Conservation (phyloP, 345 rosid species). For the Dipteronia dyeriana region DNA sequence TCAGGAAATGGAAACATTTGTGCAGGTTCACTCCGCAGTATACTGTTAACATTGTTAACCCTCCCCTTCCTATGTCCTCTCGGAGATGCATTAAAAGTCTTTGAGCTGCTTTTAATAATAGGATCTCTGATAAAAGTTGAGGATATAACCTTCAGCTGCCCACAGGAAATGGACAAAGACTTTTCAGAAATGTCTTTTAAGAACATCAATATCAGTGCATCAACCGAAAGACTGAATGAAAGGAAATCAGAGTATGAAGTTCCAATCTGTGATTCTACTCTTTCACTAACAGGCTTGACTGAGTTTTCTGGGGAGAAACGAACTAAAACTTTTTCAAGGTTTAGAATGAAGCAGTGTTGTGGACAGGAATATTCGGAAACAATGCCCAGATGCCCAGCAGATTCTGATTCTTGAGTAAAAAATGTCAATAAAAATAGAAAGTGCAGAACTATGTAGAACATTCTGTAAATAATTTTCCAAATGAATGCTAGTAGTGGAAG, state of each 20-base stretch:
- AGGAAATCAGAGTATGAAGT: constrained; percentile 40
- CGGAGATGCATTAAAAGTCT: constrained; percentile 27
- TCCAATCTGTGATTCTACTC: constrained; percentile 39
- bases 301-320: constrained; percentile 39
- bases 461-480: constrained; percentile 41
- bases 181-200: constrained; percentile 47
- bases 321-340: constrained; percentile 54
- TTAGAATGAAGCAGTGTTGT: constrained; percentile 40
- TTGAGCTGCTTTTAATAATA: constrained; percentile 32
- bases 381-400: constrained; percentile 31
- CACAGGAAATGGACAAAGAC: constrained; percentile 56
- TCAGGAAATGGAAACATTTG: constrained; percentile 39
- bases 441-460: constrained; percentile 31
- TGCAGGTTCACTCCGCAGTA: constrained; percentile 66
- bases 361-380: constrained; percentile 37
- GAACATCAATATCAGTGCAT: constrained; percentile 49
- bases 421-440: constrained; percentile 31
- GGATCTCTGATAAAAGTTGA: constrained; percentile 32
- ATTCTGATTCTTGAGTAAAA: constrained; percentile 33
- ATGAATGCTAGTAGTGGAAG: constrained; percentile 35
- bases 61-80: constrained; percentile 39
- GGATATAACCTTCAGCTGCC: constrained; percentile 51
- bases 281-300: constrained; percentile 33
- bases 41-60: constrained; percentile 36
- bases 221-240: constrained; percentile 57